Conservation (phyloP, 371 early-diverging fungal species). For the Rhizopus stolonifer region DNA sequence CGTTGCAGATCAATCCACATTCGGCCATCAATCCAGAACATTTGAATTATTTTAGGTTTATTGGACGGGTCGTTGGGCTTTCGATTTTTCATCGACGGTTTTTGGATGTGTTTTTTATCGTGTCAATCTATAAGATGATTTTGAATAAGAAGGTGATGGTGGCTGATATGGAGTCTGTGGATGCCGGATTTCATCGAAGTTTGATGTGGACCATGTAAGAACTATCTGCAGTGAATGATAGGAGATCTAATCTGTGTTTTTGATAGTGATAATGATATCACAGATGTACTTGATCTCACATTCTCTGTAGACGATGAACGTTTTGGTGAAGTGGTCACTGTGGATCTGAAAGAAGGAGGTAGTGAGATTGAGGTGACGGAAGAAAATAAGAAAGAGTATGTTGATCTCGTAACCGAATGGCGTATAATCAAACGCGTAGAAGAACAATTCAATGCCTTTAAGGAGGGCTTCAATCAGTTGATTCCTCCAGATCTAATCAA, state of each 20-base stretch:
- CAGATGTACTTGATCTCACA: constrained; percentile 85
- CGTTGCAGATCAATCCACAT: constrained; percentile 95
- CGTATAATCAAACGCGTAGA: constrained; percentile 83
- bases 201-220: constrained; percentile 90
- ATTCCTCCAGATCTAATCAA: constrained; percentile 91
- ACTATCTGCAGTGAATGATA: neutral
- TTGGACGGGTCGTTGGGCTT: constrained; percentile 96
- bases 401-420: constrained; percentile 86
- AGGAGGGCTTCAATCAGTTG: constrained; percentile 94
- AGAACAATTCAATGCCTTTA: constrained; percentile 93
- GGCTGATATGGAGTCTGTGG: constrained; percentile 95
- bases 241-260: neutral
- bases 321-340: constrained; percentile 90
- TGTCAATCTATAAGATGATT: constrained; percentile 96
- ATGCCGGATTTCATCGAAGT: constrained; percentile 90
- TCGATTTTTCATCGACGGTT: constrained; percentile 97
- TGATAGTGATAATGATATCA: constrained; percentile 80
- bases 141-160: constrained; percentile 84
- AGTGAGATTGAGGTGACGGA: constrained; percentile 93
- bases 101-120: constrained; percentile 95
- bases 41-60: constrained; percentile 96
- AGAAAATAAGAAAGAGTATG: constrained; percentile 96
- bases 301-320: constrained; percentile 91
- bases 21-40: constrained; percentile 98
- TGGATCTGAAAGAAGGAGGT: constrained; percentile 91